These are phyloP conservation scores for Leucosporidium creatinivorum DNA, from an alignment of 768 basidiomycete genomes.

Conservation along the genomic window DNA sequence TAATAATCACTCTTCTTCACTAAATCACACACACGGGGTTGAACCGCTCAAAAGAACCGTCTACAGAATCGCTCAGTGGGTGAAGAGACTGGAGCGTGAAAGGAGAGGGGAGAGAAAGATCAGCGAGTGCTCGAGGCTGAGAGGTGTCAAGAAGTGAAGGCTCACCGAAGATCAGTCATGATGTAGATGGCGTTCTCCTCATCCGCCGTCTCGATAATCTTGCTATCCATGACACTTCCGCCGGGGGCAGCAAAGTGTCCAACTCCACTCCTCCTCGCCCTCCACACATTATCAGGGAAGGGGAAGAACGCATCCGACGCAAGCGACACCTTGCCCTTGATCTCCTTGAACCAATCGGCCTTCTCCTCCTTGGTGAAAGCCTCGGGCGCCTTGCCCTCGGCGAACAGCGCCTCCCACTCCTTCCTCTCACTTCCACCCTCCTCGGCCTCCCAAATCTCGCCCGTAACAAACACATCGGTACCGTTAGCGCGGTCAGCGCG, in stretches of 20 bases:
- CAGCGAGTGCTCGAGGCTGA: background rate
- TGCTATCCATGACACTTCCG: conserved; percentile 94
- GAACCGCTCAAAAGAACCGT: too few relatives aligned
- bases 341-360: conserved; percentile 61
- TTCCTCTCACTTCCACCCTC: conserved; percentile 61
- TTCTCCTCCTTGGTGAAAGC: conserved; percentile 64
- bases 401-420: conserved; percentile 88
- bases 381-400: conserved; percentile 51
- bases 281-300: conserved; percentile 95
- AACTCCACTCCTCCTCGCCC: conserved; percentile 84
- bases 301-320: conserved; percentile 99
- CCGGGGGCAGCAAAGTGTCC: conserved; percentile 66
- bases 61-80: conserved; percentile 20
- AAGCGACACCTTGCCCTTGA: conserved; percentile 74
- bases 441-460: conserved; percentile 50
- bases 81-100: conserved; percentile 25
- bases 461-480: conserved; percentile 90
- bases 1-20: too few relatives aligned
- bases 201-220: conserved; percentile 93
- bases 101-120: background rate
- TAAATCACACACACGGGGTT: too few relatives aligned
- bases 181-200: conserved; percentile 86
- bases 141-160: background rate
- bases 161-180: conserved; percentile 61
- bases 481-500: conserved; percentile 98